Evolutionary conservation across 2,329 filamentous ascomycete species (phyloP).

Genomic region (Fusarium sp.): DNA sequence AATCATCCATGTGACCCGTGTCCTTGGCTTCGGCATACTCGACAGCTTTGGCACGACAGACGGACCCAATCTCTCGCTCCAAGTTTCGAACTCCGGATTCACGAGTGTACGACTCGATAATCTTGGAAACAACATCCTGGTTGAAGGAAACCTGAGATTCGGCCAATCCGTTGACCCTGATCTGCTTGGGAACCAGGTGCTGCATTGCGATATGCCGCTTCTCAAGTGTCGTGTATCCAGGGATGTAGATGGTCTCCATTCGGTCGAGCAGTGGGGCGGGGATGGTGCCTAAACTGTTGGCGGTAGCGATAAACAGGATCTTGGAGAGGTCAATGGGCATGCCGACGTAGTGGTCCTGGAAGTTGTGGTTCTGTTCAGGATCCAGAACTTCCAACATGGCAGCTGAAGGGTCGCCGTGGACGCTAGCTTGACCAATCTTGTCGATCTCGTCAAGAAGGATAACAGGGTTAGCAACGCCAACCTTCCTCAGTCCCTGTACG

Average conservation of each 20-base stretch:
- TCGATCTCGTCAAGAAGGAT: slow-evolving; percentile 98
- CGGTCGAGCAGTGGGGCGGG: slow-evolving; percentile 92
- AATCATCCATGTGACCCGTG: slow-evolving; percentile 70
- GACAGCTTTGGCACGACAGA: slow-evolving; percentile 94
- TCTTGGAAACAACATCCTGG: slow-evolving; percentile 88
- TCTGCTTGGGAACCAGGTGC: slow-evolving; percentile 96
- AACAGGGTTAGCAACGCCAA: slow-evolving; percentile 93
- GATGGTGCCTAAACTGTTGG: slow-evolving; percentile 94
- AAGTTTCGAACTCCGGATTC: slow-evolving; percentile 96
- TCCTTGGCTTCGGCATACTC: slow-evolving; percentile 93
- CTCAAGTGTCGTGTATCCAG: slow-evolving; percentile 95
- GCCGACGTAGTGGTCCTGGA: slow-evolving; percentile 95
- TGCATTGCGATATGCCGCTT: slow-evolving; percentile 93
- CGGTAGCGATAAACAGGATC: slow-evolving; percentile 96
- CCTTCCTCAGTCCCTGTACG: slow-evolving; percentile 93
- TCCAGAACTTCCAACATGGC: slow-evolving; percentile 98
- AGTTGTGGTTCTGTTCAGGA: slow-evolving; percentile 94
- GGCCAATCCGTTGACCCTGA: slow-evolving; percentile 85
- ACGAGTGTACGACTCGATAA: slow-evolving; percentile 95
- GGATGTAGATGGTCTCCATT: slow-evolving; percentile 94
- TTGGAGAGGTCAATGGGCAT: slow-evolving; percentile 96
- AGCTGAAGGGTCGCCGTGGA: slow-evolving; percentile 94
- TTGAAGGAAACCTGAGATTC: slow-evolving; percentile 78
- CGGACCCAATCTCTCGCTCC: slow-evolving; percentile 92
- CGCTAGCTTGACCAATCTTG: slow-evolving; percentile 90